Conservation (phyloP, 257 asterid genomes). For the Jasminum sambac region DNA sequence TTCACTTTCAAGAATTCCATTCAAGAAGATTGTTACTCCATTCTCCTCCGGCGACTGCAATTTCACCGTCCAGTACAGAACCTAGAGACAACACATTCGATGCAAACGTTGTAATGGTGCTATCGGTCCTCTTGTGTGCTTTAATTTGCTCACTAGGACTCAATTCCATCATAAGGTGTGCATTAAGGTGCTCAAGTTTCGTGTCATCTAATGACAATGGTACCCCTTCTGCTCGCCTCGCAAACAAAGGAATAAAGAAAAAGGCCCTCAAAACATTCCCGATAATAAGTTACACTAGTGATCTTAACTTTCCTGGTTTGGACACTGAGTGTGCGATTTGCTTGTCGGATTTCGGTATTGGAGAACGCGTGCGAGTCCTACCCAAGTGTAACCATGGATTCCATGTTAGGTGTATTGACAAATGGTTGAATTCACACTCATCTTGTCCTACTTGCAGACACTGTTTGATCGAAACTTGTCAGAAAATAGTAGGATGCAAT, state of each 20-base stretch:
- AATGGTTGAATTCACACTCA: conserved; percentile 52
- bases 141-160: conserved; percentile 59
- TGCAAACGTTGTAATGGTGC: conserved; percentile 56
- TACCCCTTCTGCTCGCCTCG: conserved; percentile 22
- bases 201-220: conserved; percentile 8
- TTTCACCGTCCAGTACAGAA: not conserved
- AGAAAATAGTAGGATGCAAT: conserved; percentile 38
- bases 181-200: conserved; percentile 45
- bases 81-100: conserved; percentile 37
- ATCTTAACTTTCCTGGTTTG: conserved; percentile 35
- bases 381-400: conserved; percentile 58
- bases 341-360: conserved; percentile 41
- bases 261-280: conserved; percentile 55
- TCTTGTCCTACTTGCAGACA: conserved; percentile 61
- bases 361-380: conserved; percentile 44
- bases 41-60: conserved; percentile 35
- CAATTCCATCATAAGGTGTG: conserved; percentile 55
- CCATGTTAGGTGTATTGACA: conserved; percentile 53
- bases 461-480: conserved; percentile 50
- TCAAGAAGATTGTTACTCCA: conserved; percentile 49
- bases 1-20: conserved; percentile 24
- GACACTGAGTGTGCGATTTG: conserved; percentile 55
- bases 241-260: conserved; percentile 51
- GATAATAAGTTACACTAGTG: conserved; percentile 33
- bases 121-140: conserved; percentile 60